Evolutionary conservation across 257 asterid species (phyloP).

Genomic region (Coffea canephora): DNA sequence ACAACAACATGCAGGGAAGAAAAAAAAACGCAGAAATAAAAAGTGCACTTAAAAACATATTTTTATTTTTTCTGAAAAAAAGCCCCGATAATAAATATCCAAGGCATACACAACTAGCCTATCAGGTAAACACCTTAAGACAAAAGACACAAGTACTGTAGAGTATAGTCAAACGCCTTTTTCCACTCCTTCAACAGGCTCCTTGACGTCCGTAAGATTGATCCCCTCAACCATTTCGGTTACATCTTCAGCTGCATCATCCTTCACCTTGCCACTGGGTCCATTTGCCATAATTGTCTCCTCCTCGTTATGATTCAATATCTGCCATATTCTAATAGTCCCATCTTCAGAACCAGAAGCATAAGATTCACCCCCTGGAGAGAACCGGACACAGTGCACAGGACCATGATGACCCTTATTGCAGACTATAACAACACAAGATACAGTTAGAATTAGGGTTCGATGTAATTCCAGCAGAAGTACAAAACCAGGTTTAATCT

Average conservation of each 20-base stretch:
- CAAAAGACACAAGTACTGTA: not conserved
- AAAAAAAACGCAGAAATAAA: no score
- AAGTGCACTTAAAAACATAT: not conserved
- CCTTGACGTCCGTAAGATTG: constrained; percentile 36
- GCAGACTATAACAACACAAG: constrained; percentile 55
- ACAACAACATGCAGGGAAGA: not conserved
- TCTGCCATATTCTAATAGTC: constrained; percentile 93
- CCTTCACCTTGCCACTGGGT: constrained; percentile 36
- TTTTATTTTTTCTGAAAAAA: not conserved
- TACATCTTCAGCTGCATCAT: constrained; percentile 52
- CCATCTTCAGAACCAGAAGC: constrained; percentile 98
- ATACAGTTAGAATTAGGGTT: not conserved
- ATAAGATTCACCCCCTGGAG: constrained; percentile 94
- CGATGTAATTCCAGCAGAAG: not conserved
- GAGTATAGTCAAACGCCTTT: constrained; percentile 18
- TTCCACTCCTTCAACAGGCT: constrained; percentile 27
- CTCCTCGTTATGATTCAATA: constrained; percentile 39
- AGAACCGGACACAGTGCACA: constrained; percentile 88
- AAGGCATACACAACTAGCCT: constrained; percentile 3
- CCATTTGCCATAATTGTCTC: constrained; percentile 40
- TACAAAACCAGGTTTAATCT: not conserved
- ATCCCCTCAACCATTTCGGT: constrained; percentile 51
- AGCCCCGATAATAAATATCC: not conserved
- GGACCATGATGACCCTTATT: constrained; percentile 99
- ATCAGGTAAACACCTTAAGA: not conserved